phyloP scores from a whole-genome alignment of 75 land plant genomes.

The Ceratopteris richardii region DNA sequence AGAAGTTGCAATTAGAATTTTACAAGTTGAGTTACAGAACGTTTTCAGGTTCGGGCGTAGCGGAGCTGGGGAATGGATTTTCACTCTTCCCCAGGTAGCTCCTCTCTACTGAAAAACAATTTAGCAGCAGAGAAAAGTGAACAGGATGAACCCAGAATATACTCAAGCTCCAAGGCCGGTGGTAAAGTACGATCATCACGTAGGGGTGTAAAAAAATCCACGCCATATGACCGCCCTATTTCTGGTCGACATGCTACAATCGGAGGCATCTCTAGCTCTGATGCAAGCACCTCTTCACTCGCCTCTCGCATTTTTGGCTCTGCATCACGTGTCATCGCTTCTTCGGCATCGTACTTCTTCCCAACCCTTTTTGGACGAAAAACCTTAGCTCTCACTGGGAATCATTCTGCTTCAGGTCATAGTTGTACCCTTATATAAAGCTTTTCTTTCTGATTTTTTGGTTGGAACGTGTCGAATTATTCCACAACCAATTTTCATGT shows the following conservation, averaged over 20 bases:
- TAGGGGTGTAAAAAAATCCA: background rate
- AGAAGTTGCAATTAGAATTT: too few relatives aligned
- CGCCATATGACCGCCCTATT: slow-evolving; percentile 4
- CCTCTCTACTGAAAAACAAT: too few relatives aligned
- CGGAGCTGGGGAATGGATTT: too few relatives aligned
- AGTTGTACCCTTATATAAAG: background rate
- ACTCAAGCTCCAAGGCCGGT: background rate
- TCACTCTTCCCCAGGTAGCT: too few relatives aligned
- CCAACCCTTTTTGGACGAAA: slow-evolving; percentile 1
- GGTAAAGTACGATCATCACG: background rate
- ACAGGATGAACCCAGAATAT: too few relatives aligned
- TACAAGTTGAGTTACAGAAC: too few relatives aligned
- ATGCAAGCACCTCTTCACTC: background rate
- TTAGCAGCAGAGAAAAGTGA: too few relatives aligned
- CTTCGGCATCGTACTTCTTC: slow-evolving; percentile 5
- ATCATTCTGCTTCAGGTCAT: background rate
- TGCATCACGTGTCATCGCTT: slow-evolving; percentile 2
- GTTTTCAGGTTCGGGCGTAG: too few relatives aligned
- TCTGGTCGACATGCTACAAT: background rate
- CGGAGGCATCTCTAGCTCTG: background rate
- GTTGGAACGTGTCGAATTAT: background rate
- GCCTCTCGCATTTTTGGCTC: background rate
- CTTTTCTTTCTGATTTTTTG: background rate
- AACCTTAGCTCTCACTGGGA: background rate
- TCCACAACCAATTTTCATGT: too few relatives aligned